Evolutionary conservation across 345 rosid species (phyloP).

Genomic region (Citrus australasica): DNA sequence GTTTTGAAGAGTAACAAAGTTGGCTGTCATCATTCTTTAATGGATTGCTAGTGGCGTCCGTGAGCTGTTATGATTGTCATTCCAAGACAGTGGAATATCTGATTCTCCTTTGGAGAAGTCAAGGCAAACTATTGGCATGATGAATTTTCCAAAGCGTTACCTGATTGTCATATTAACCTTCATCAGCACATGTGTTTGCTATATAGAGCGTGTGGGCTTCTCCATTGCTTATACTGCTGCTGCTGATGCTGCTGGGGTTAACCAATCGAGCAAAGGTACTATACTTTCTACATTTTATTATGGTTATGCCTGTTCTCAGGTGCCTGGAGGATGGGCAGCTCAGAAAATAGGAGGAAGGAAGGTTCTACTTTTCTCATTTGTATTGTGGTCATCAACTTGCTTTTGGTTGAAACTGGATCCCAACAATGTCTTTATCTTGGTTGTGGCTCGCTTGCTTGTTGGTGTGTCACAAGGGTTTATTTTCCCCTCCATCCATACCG

Average conservation of each 20-base stretch:
- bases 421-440: constrained; percentile 51
- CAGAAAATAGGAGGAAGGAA: constrained; percentile 87
- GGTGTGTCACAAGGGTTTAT: constrained; percentile 99
- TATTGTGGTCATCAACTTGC: constrained; percentile 88
- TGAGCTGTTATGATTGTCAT: constrained; percentile 14
- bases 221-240: constrained; percentile 92
- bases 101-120: constrained; percentile 10
- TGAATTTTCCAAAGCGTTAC: constrained; percentile 74
- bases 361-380: constrained; percentile 84
- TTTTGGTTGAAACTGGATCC: constrained; percentile 86
- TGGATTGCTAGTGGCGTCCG: constrained; percentile 1
- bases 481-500: constrained; percentile 94
- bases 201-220: constrained; percentile 95
- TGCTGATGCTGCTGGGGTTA: constrained; percentile 86
- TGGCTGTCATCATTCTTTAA: constrained; percentile 3
- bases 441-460: constrained; percentile 84
- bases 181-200: constrained; percentile 81
- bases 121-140: constrained; percentile 43
- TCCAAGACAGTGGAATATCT: constrained; percentile 16
- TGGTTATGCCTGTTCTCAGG: constrained; percentile 94
- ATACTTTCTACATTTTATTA: constrained; percentile 84
- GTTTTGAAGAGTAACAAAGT: neutral
- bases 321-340: constrained; percentile 99
- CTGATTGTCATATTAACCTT: constrained; percentile 81
- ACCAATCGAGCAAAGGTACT: constrained; percentile 87